phyloP scores from a whole-genome alignment of 495 filamentous ascomycete genomes.

The Aspergillus incahuasiensis region DNA sequence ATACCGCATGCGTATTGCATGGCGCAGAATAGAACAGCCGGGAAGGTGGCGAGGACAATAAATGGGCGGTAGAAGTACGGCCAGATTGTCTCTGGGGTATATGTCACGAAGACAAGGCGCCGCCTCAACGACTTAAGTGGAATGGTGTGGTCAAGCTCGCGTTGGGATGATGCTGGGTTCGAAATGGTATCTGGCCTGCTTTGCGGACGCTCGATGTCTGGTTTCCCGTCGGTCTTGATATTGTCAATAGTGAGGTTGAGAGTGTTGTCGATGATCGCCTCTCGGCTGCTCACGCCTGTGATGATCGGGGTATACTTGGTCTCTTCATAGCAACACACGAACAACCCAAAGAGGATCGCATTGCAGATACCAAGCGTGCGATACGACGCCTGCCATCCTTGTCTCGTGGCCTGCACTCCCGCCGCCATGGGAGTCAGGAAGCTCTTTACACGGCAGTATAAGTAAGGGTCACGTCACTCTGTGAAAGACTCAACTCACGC shows the following conservation, averaged over 20 bases:
- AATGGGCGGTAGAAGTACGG: slow-evolving; percentile 34
- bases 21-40: slow-evolving; percentile 37
- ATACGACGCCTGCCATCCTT: slow-evolving; percentile 33
- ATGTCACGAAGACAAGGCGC: slow-evolving; percentile 22
- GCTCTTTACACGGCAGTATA: slow-evolving; percentile 23
- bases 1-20: slow-evolving; percentile 38
- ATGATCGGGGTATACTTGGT: slow-evolving; percentile 30
- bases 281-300: slow-evolving; percentile 13
- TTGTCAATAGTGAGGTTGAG: neutral
- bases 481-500: too few species aligned
- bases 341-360: slow-evolving; percentile 23
- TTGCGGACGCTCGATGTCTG: neutral
- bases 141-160: slow-evolving; percentile 25
- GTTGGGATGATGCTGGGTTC: slow-evolving; percentile 5
- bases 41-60: slow-evolving; percentile 26
- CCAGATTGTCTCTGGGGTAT: slow-evolving; percentile 30
- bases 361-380: slow-evolving; percentile 28
- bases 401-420: slow-evolving; percentile 26
- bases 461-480: too few species aligned
- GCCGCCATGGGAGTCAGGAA: slow-evolving; percentile 35
- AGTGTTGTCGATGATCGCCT: too few species aligned
- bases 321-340: slow-evolving; percentile 31
- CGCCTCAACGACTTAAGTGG: slow-evolving; percentile 23
- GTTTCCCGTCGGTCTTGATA: slow-evolving; percentile 7
- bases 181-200: slow-evolving; percentile 7